Percentiles rank a stretch among this genome's conserved stretches.
These are phyloP conservation scores for Puya raimondii DNA, from an alignment of 176 grass and related monocot genomes.

Conservation along the genomic window DNA sequence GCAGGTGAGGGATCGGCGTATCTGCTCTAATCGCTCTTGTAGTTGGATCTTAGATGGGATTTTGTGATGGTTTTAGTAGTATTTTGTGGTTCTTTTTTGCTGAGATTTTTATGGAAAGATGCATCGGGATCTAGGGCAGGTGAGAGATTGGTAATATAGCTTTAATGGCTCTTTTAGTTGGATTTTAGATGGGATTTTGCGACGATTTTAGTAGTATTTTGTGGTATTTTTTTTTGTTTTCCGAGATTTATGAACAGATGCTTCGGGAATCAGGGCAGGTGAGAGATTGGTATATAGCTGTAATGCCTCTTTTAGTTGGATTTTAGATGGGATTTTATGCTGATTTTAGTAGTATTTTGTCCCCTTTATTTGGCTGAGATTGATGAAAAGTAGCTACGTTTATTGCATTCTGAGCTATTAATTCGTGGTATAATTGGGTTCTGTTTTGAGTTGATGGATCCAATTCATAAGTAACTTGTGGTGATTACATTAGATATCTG, in stretches of 20 bases:
- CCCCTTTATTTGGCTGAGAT: no score
- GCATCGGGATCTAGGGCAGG: conserved; percentile 60
- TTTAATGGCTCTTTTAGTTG: not conserved
- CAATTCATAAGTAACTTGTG: no score
- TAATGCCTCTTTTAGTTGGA: not conserved
- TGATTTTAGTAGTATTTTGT: not conserved
- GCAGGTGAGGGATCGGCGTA: conserved; percentile 39
- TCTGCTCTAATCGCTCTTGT: not conserved
- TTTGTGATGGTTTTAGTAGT: not conserved
- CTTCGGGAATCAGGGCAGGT: conserved; percentile 66
- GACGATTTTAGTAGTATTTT: not conserved
- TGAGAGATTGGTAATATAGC: conserved; percentile 15
- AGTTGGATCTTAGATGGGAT: not conserved
- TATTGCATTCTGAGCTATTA: no score
- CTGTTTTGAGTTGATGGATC: no score
- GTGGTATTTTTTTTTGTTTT: not conserved
- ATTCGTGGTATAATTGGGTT: no score
- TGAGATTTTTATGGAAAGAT: not conserved
- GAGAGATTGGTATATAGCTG: not conserved
- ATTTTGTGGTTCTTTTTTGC: not conserved
- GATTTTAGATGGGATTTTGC: not conserved
- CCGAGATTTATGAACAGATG: not conserved
- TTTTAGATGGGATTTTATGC: not conserved
- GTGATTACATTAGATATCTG: no score
- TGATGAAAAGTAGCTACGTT: not conserved